Percentiles rank a stretch among this genome's conserved stretches.
These are phyloP conservation scores for Scheffersomyces stambukii DNA, from an alignment of 1,139 yeast genomes.

Conservation along the genomic window DNA sequence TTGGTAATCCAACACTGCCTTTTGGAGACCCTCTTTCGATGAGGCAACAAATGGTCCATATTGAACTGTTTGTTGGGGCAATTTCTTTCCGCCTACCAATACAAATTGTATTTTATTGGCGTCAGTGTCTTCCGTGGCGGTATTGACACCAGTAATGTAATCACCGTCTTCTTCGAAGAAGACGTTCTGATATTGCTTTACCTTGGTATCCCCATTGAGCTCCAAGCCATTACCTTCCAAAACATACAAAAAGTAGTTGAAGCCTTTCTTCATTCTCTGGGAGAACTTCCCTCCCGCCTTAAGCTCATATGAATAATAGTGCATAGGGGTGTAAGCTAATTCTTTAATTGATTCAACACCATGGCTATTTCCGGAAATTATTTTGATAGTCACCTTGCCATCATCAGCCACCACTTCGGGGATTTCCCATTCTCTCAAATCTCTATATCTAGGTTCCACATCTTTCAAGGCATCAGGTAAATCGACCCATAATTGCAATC, in stretches of 20 bases:
- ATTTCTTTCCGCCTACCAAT: constrained; percentile 70
- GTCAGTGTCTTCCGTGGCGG: constrained; percentile 23
- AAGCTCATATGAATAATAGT: constrained; percentile 65
- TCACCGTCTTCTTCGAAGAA: constrained; percentile 70
- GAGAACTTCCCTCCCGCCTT: constrained; percentile 65
- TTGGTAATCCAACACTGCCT: constrained; percentile 72
- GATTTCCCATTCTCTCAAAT: constrained; percentile 65
- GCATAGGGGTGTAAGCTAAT: constrained; percentile 81
- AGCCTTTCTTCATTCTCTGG: constrained; percentile 59
- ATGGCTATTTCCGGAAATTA: constrained; percentile 73
- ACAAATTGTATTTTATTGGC: constrained; percentile 49
- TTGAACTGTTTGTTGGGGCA: constrained; percentile 77
- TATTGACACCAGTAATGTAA: constrained; percentile 46
- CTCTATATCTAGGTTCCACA: constrained; percentile 76
- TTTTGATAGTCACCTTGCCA: constrained; percentile 64
- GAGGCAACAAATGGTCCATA: constrained; percentile 89
- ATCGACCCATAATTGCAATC: constrained; percentile 92
- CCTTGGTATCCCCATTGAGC: constrained; percentile 37
- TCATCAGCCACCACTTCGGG: constrained; percentile 62
- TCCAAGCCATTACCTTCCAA: constrained; percentile 56
- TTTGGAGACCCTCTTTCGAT: constrained; percentile 53
- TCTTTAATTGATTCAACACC: constrained; percentile 73
- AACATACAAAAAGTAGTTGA: constrained; percentile 71
- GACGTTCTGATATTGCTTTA: constrained; percentile 49
- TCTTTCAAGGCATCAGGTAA: constrained; percentile 68